phyloP scores from a whole-genome alignment of 306 rosid species.

The Trifolium dubium region DNA sequence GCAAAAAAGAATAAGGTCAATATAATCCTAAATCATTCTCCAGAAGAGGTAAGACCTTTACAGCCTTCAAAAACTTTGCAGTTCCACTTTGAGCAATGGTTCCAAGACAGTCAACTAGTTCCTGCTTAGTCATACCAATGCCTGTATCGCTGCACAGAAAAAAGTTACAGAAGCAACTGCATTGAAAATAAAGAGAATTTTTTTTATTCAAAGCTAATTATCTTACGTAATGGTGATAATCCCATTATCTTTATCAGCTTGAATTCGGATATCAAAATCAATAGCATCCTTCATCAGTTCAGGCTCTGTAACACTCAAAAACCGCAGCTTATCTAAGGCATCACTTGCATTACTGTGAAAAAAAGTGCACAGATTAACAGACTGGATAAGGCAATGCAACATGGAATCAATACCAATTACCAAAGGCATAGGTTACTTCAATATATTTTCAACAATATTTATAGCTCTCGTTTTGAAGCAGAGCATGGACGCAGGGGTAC shows the following conservation, averaged over 20 bases:
- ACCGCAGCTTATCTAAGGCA: slow-evolving; percentile 96
- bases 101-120: slow-evolving; percentile 95
- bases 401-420: not conserved
- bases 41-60: slow-evolving; percentile 61
- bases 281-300: slow-evolving; percentile 73
- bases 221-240: slow-evolving; percentile 76
- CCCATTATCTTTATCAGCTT: slow-evolving; percentile 86
- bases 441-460: not conserved
- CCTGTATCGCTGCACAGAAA: slow-evolving; percentile 79
- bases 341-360: slow-evolving; percentile 90
- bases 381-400: not conserved
- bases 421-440: not conserved
- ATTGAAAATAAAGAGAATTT: not conserved
- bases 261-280: slow-evolving; percentile 85
- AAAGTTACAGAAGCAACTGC: slow-evolving; percentile 26
- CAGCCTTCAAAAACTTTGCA: slow-evolving; percentile 85
- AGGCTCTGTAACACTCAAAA: slow-evolving; percentile 84
- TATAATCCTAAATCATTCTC: slow-evolving; percentile 12
- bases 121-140: slow-evolving; percentile 91
- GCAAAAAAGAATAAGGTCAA: slow-evolving; percentile 25
- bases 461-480: not conserved
- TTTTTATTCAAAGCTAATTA: not conserved
- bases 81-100: slow-evolving; percentile 99
- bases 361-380: slow-evolving; percentile 26
- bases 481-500: not conserved